These are phyloP conservation scores for Phanerodontia chrysosporium DNA, from an alignment of 768 basidiomycete genomes.

Conservation along the genomic window DNA sequence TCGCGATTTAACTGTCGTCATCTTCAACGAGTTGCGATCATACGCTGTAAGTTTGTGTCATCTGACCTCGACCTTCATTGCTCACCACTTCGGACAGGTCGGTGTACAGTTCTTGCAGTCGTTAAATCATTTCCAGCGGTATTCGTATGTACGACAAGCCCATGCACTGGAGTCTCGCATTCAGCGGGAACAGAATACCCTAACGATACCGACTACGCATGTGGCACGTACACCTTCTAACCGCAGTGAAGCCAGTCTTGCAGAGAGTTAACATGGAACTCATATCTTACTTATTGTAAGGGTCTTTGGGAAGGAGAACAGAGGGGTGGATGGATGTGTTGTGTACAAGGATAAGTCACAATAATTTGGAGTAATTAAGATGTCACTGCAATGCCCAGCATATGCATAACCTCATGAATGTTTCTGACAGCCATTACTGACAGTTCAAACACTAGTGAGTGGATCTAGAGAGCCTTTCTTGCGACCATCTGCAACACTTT, in stretches of 20 bases:
- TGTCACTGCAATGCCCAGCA: no score
- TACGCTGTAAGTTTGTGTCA: constrained; percentile 56
- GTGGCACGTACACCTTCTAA: constrained; percentile 40
- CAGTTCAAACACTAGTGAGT: no score
- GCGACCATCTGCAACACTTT: no score
- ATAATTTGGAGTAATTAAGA: no score
- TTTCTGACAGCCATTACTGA: no score
- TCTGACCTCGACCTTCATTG: not conserved
- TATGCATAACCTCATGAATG: no score
- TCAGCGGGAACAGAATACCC: constrained; percentile 30
- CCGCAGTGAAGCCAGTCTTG: constrained; percentile 41
- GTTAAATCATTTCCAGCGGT: constrained; percentile 86
- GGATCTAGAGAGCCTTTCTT: no score
- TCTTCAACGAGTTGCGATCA: constrained; percentile 74
- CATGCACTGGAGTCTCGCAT: constrained; percentile 52
- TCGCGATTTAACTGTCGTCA: constrained; percentile 75
- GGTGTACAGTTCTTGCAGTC: constrained; percentile 73
- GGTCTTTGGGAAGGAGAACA: not conserved
- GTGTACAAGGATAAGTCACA: not conserved
- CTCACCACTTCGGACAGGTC: constrained; percentile 43
- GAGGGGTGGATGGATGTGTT: not conserved
- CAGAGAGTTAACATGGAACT: constrained; percentile 24
- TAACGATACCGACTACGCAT: constrained; percentile 29
- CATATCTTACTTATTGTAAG: not conserved
- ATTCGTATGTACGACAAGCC: constrained; percentile 82